Evolutionary conservation across 495 filamentous ascomycete species (phyloP).

Genomic region (Evernia prunastri): DNA sequence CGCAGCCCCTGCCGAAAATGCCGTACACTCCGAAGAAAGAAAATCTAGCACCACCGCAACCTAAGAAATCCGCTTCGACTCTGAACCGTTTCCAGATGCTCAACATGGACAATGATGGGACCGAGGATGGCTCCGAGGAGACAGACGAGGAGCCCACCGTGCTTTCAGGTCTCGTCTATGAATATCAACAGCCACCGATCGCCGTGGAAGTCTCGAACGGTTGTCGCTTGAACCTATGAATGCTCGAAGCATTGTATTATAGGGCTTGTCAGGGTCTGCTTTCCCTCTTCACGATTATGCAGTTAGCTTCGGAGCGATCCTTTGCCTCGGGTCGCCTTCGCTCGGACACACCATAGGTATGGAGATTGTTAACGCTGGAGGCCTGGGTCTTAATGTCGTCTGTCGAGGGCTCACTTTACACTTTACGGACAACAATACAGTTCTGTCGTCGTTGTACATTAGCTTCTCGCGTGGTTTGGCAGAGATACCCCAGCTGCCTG

Average conservation of each 20-base stretch:
- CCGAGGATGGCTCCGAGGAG: conserved; percentile 26
- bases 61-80: conserved; percentile 33
- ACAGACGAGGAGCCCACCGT: conserved; percentile 14
- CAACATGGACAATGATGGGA: conserved; percentile 45
- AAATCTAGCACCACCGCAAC: conserved; percentile 23
- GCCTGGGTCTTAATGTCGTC: conserved; percentile 1
- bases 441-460: background rate
- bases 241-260: background rate
- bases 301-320: conserved; percentile 1
- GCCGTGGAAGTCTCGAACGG: conserved; percentile 21
- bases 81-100: conserved; percentile 63
- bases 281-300: background rate
- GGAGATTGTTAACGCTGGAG: background rate
- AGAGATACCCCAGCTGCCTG: conserved; percentile 21
- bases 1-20: conserved; percentile 47
- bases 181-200: conserved; percentile 19
- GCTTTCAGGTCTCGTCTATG: conserved; percentile 17
- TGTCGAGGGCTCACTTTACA: background rate
- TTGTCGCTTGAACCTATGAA: conserved; percentile 17
- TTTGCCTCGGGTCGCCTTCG: background rate
- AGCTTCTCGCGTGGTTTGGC: conserved; percentile 15
- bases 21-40: conserved; percentile 32
- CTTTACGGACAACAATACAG: background rate
- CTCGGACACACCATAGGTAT: background rate
- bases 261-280: background rate